Conservation (phyloP, 2,329 filamentous ascomycete species). For the Sporothrix brasiliensis region DNA sequence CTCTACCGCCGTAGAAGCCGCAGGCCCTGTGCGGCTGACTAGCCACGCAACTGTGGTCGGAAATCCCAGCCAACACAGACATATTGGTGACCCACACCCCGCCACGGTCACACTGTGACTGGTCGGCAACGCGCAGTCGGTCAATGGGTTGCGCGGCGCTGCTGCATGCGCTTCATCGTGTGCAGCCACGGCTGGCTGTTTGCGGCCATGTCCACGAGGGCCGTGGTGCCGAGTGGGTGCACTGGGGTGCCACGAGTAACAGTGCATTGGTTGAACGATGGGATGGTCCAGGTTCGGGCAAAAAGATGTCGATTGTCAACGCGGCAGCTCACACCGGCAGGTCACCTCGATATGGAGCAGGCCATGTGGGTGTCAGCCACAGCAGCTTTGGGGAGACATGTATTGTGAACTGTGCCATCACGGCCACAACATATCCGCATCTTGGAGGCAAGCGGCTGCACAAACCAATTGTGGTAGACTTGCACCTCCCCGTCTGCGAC, state of each 20-base stretch:
- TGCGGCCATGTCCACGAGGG: slow-evolving; percentile 74
- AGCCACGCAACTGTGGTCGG: slow-evolving; percentile 55
- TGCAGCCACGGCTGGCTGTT: slow-evolving; percentile 65
- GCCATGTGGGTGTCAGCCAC: slow-evolving; percentile 43
- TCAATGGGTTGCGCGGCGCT: slow-evolving; percentile 64
- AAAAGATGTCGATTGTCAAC: slow-evolving; percentile 67
- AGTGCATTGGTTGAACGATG: slow-evolving; percentile 48
- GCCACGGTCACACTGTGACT: slow-evolving; percentile 62
- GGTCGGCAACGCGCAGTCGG: slow-evolving; percentile 43
- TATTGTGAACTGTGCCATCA: slow-evolving; percentile 77
- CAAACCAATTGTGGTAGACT: slow-evolving; percentile 81
- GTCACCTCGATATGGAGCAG: slow-evolving; percentile 51
- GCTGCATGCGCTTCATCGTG: slow-evolving; percentile 58
- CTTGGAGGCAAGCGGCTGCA: slow-evolving; percentile 65
- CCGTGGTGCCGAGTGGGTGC: slow-evolving; percentile 64
- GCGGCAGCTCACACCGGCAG: slow-evolving; percentile 53
- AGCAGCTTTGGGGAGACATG: slow-evolving; percentile 67
- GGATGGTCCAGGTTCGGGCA: slow-evolving; percentile 62
- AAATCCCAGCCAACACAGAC: slow-evolving; percentile 64
- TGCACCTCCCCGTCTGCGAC: slow-evolving; percentile 67
- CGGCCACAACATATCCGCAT: slow-evolving; percentile 68
- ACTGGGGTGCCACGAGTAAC: slow-evolving; percentile 57
- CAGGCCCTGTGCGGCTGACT: slow-evolving; percentile 70
- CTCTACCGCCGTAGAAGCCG: slow-evolving; percentile 50
- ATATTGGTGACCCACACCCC: slow-evolving; percentile 74